A percentile compares a stretch with the other conserved stretches of the same genome.
These are phyloP conservation scores for Sarocladiaceae sp. DNA, from an alignment of 2,329 filamentous ascomycete species.

Conservation along the genomic window DNA sequence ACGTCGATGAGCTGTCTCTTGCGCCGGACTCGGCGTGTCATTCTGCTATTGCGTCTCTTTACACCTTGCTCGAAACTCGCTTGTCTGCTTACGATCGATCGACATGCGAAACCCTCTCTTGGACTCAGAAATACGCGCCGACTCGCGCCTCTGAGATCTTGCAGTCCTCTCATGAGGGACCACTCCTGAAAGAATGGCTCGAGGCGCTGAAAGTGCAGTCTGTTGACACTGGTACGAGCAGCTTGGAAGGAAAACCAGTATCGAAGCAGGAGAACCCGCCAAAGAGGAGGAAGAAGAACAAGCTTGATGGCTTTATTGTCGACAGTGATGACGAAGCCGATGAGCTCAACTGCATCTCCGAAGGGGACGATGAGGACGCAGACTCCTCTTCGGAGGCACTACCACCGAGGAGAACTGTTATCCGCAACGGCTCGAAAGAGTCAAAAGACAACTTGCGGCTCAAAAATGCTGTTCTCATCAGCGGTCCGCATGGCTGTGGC, in stretches of 20 bases:
- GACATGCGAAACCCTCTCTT: slow-evolving; percentile 67
- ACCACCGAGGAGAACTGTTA: slow-evolving; percentile 43
- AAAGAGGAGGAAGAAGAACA: slow-evolving; percentile 65
- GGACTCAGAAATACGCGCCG: slow-evolving; percentile 85
- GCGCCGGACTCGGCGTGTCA: slow-evolving; percentile 31
- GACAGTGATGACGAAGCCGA: slow-evolving; percentile 69
- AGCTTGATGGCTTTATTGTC: slow-evolving; percentile 76
- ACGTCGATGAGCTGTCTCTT: not conserved
- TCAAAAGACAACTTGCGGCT: slow-evolving; percentile 44
- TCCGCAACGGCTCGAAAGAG: slow-evolving; percentile 39
- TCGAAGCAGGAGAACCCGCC: slow-evolving; percentile 22
- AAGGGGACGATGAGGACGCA: slow-evolving; percentile 45
- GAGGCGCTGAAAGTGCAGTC: slow-evolving; percentile 69
- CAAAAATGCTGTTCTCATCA: slow-evolving; percentile 79
- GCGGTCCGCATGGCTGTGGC: slow-evolving; percentile 83
- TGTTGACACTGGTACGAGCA: slow-evolving; percentile 62
- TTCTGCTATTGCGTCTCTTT: slow-evolving; percentile 56
- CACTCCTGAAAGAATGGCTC: slow-evolving; percentile 77
- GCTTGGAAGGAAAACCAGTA: slow-evolving; percentile 29
- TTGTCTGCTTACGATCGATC: slow-evolving; percentile 79
- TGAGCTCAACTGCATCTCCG: slow-evolving; percentile 49
- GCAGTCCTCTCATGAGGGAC: slow-evolving; percentile 66
- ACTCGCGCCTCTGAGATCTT: slow-evolving; percentile 65
- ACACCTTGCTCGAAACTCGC: slow-evolving; percentile 51
- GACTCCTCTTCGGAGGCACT: not conserved